Conservation (phyloP, 2,329 filamentous ascomycete genomes). For the Paracamarosporium sp. region DNA sequence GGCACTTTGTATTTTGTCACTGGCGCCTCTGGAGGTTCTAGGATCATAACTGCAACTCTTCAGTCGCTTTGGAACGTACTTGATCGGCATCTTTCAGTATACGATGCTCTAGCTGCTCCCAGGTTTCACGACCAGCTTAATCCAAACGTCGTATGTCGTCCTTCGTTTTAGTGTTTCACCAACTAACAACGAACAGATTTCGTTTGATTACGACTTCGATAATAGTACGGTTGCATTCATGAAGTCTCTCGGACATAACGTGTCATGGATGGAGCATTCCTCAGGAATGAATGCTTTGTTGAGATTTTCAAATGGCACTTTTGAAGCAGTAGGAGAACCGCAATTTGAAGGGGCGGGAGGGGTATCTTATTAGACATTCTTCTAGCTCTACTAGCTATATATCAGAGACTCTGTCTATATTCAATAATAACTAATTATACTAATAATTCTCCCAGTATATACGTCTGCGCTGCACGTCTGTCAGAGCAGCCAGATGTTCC, state of each 20-base stretch:
- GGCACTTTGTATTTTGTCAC: slow-evolving; percentile 71
- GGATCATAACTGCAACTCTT: slow-evolving; percentile 81
- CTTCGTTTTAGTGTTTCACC: no score
- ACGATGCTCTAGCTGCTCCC: slow-evolving; percentile 68
- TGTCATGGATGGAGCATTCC: slow-evolving; percentile 72
- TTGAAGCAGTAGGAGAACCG: slow-evolving; percentile 79
- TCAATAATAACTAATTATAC: no score
- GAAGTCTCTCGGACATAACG: slow-evolving; percentile 69
- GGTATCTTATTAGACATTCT: no score
- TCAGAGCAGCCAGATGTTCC: no score
- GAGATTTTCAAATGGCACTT: slow-evolving; percentile 67
- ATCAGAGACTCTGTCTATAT: no score
- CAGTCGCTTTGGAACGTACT: slow-evolving; percentile 77
- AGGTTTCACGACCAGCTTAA: slow-evolving; percentile 83
- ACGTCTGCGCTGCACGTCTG: no score
- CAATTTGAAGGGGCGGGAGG: no score
- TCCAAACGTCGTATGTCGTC: no score
- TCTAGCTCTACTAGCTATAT: no score
- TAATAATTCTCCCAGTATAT: no score
- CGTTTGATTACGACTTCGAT: slow-evolving; percentile 73
- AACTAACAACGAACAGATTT: no score
- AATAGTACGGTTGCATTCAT: slow-evolving; percentile 69
- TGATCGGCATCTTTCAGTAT: slow-evolving; percentile 66
- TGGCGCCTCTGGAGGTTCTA: slow-evolving; percentile 79
- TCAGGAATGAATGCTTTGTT: slow-evolving; percentile 67